Evolutionary conservation across 225 moss, liverwort and hornwort species (phyloP).

Genomic region (Pseudisothecium myosuroides): DNA sequence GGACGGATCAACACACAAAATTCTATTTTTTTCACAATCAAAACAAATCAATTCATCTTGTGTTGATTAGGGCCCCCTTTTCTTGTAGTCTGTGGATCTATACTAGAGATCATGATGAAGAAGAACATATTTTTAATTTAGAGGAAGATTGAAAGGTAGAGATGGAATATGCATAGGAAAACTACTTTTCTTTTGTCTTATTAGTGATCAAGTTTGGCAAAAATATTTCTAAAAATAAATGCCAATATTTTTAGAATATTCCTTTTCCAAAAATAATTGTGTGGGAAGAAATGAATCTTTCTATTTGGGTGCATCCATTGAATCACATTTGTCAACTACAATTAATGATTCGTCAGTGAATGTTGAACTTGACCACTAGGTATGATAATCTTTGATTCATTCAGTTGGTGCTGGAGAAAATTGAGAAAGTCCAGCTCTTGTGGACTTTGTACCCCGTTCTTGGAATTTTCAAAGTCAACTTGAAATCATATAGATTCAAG

Average conservation of each 20-base stretch:
- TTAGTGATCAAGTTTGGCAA: fast-evolving
- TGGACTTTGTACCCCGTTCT: too few species aligned
- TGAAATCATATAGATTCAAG: not conserved
- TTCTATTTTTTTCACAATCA: too few species aligned
- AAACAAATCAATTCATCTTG: too few species aligned
- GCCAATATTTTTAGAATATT: not conserved
- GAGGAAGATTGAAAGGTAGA: not conserved
- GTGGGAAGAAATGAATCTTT: not conserved
- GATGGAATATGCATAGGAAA: not conserved
- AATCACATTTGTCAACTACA: not conserved
- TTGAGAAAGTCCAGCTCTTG: not conserved
- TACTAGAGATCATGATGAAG: fast-evolving
- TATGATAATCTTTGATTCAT: not conserved
- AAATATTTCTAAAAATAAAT: not conserved
- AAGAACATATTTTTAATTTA: not conserved
- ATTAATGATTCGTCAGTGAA: not conserved
- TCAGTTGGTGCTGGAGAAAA: fast-evolving
- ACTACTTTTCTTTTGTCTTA: not conserved
- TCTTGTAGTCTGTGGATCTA: too few species aligned
- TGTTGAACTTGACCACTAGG: not conserved
- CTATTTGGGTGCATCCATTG: not conserved
- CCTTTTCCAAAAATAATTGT: too few species aligned
- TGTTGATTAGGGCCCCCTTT: too few species aligned
- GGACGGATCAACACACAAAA: too few species aligned
- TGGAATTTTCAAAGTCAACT: not conserved